Evolutionary conservation across 2,329 filamentous ascomycete genomes (phyloP).

Genomic region (Pezicula neosporulosa): DNA sequence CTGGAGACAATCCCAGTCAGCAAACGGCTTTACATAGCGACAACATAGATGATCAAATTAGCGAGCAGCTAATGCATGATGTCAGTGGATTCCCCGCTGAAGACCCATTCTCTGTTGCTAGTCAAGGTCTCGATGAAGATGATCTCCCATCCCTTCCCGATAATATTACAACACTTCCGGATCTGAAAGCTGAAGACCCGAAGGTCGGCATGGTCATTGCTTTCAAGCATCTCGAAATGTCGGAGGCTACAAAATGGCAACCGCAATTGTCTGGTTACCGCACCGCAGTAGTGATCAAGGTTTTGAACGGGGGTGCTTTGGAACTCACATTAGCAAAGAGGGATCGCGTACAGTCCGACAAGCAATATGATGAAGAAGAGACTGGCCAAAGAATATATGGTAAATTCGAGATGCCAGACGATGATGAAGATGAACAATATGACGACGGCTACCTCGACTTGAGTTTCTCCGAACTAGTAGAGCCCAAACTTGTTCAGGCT

Average conservation of each 20-base stretch:
- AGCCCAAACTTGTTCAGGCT: conserved; percentile 60
- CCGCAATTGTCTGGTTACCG: conserved; percentile 59
- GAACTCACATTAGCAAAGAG: conserved; percentile 65
- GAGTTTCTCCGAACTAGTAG: conserved; percentile 59
- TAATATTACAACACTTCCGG: conserved; percentile 51
- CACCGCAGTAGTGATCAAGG: conserved; percentile 62
- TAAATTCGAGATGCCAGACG: conserved; percentile 72
- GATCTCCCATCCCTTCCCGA: conserved; percentile 62
- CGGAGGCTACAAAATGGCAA: conserved; percentile 61
- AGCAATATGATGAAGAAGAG: conserved; percentile 57
- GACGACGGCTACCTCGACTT: conserved; percentile 62
- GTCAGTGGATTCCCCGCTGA: conserved; percentile 3
- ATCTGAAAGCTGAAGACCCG: conserved; percentile 44
- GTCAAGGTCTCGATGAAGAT: conserved; percentile 42
- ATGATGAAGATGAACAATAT: conserved; percentile 46
- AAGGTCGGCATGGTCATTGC: conserved; percentile 61
- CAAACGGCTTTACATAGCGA: conserved; percentile 25
- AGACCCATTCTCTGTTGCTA: conserved; percentile 25
- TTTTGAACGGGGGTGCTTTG: conserved; percentile 51
- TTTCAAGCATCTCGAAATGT: conserved; percentile 63
- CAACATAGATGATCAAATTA: conserved; percentile 31
- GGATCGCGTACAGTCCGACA: conserved; percentile 58
- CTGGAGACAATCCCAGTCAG: background rate
- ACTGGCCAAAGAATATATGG: conserved; percentile 72
- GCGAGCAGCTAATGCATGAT: conserved; percentile 22